phyloP scores from a whole-genome alignment of 1,139 yeast species.

The Eremothecium cymbalariae region DNA sequence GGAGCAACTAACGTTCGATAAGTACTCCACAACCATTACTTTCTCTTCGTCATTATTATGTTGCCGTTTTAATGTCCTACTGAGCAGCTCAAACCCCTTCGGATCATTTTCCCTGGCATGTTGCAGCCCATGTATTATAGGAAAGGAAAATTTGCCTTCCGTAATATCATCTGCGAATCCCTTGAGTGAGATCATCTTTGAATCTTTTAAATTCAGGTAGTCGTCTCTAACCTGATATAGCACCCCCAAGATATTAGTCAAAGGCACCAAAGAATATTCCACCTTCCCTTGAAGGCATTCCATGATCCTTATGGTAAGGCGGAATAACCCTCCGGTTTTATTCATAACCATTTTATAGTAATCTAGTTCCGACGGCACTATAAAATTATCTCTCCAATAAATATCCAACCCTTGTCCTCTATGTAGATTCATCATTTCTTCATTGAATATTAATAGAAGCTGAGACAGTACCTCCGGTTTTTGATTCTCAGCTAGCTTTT shows the following conservation, averaged over 20 bases:
- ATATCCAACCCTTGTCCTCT: slow-evolving; percentile 85
- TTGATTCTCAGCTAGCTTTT: slow-evolving; percentile 12
- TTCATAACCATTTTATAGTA: slow-evolving; percentile 76
- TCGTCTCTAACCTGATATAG: slow-evolving; percentile 82
- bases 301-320: slow-evolving; percentile 63
- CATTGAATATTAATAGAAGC: slow-evolving; percentile 41
- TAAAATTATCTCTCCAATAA: slow-evolving; percentile 69
- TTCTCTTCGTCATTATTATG: slow-evolving; percentile 38
- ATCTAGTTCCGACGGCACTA: slow-evolving; percentile 59
- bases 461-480: slow-evolving; percentile 15
- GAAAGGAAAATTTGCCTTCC: slow-evolving; percentile 84
- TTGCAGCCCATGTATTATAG: slow-evolving; percentile 60
- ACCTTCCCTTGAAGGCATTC: slow-evolving; percentile 30
- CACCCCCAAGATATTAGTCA: slow-evolving; percentile 74
- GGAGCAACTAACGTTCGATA: slow-evolving; percentile 36
- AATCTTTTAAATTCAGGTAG: slow-evolving; percentile 53
- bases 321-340: slow-evolving; percentile 82
- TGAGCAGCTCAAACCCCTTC: slow-evolving; percentile 32
- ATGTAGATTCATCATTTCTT: slow-evolving; percentile 73
- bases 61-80: slow-evolving; percentile 35
- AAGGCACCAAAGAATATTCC: slow-evolving; percentile 37
- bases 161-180: slow-evolving; percentile 83
- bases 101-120: slow-evolving; percentile 30
- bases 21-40: slow-evolving; percentile 40
- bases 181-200: slow-evolving; percentile 51